Evolutionary conservation across 140 eudicot species (phyloP).

Genomic region (Anethum foeniculum): DNA sequence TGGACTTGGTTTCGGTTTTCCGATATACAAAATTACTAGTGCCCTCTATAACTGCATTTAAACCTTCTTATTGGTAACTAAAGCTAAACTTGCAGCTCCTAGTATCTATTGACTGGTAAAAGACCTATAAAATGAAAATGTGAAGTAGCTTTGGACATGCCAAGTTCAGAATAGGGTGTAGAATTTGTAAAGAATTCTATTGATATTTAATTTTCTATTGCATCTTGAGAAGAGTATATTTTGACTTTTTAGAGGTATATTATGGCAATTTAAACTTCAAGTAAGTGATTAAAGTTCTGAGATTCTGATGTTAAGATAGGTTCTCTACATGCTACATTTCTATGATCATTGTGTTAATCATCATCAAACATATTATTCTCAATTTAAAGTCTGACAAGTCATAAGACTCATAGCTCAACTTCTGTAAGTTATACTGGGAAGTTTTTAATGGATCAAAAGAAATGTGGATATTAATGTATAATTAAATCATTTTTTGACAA

Average conservation of each 20-base stretch:
- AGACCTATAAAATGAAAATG: background rate
- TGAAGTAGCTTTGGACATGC: background rate
- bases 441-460: background rate
- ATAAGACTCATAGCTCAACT: background rate
- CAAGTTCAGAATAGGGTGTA: background rate
- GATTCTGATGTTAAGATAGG: background rate
- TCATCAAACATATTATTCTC: background rate
- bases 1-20: background rate
- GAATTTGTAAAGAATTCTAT: background rate
- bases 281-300: background rate
- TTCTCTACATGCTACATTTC: background rate
- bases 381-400: background rate
- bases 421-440: background rate
- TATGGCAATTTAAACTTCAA: background rate
- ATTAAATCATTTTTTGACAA: background rate
- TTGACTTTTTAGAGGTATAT: background rate
- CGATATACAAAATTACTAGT: background rate
- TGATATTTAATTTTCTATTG: background rate
- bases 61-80: background rate
- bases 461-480: background rate
- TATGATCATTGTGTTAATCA: background rate
- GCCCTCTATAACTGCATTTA: background rate
- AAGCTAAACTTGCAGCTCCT: background rate
- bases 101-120: no score
- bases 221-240: background rate